Evolutionary conservation across 768 basidiomycete species (phyloP), one percentile per base, ranked within the genome.

Genomic region (Naganishia friedmannii): DNA sequence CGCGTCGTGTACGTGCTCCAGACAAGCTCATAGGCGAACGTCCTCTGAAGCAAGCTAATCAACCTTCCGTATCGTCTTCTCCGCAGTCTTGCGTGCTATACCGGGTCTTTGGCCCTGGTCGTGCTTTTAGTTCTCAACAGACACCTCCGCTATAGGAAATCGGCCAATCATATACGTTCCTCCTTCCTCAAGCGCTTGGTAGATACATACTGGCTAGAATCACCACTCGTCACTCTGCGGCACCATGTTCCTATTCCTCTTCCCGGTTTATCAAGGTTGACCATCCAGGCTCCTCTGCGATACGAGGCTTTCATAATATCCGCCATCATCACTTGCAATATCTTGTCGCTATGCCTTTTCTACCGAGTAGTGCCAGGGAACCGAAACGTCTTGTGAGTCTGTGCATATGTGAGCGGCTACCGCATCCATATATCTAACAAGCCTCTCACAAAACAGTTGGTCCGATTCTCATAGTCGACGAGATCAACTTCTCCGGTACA

Each of bases 191-290:
- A 37, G 32, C 57, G 57, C 34, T 37, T 21, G 48, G n/a, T 63
- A 12, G 21, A 42, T 2, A 28, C 42, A 46, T 42, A 63, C 28
- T 26, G n/a, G 34, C 5, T 63, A 17, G 60, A 63, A 45, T 63
- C 60, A 34, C 60, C 60, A 19, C 60, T 63, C 1, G 17, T 46
- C 26, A 42, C 60, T 29, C 32, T 45, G 21, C 60, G 60, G 7
- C 60, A 63, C 29, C 39, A 63, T 23, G 60, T 63, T 23, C 60
- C 60, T 4, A 63, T 63, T 28, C 60, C 60, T 10, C 3, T 63
- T 9, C 28, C 28, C 1, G 60, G 60, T 2, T 23, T 63, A 6
- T 26, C 37, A 2, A 63, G 42, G 6, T 17, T 63, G 29, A 45
- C 60, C 17, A 28, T 63, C 26, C 60, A 63, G 12, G 60, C 60